phyloP scores from a whole-genome alignment of 148 eudicot genomes.

The Oxyria digyna region DNA sequence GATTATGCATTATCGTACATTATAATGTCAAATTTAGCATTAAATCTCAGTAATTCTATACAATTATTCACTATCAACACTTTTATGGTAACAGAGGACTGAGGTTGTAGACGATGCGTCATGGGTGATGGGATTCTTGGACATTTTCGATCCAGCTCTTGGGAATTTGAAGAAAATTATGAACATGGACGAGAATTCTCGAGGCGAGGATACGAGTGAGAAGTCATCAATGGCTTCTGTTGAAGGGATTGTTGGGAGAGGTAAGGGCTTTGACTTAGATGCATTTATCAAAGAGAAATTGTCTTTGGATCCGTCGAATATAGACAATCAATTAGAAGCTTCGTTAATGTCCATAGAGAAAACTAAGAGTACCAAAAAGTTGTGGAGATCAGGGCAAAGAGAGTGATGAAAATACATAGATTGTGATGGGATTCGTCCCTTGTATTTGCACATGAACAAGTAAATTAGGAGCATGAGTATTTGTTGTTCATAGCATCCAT shows the following conservation, averaged over 20 bases:
- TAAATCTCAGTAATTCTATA: no score
- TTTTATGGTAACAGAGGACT: constrained; percentile 56
- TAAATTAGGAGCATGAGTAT: neutral
- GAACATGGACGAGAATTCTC: constrained; percentile 40
- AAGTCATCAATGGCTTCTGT: constrained; percentile 10
- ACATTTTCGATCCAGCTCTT: constrained; percentile 88
- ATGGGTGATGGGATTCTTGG: constrained; percentile 81
- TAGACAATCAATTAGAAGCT: constrained; percentile 49
- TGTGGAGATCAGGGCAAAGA: constrained; percentile 17
- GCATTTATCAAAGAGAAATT: constrained; percentile 49
- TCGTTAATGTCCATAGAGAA: constrained; percentile 22
- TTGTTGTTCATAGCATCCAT: neutral
- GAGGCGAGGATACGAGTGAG: constrained; percentile 8
- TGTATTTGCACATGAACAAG: neutral
- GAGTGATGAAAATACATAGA: constrained; percentile 1
- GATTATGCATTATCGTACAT: no score
- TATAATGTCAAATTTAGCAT: no score
- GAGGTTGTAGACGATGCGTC: constrained; percentile 88
- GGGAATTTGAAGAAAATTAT: constrained; percentile 66
- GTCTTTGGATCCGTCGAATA: constrained; percentile 50
- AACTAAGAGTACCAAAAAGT: constrained; percentile 19
- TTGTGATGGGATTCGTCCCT: neutral
- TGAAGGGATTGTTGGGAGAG: constrained; percentile 11
- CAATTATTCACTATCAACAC: neutral
- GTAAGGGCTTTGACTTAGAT: constrained; percentile 59